phyloP scores from a whole-genome alignment of 805 yeast species.

The Scheffersomyces amazonensis region DNA sequence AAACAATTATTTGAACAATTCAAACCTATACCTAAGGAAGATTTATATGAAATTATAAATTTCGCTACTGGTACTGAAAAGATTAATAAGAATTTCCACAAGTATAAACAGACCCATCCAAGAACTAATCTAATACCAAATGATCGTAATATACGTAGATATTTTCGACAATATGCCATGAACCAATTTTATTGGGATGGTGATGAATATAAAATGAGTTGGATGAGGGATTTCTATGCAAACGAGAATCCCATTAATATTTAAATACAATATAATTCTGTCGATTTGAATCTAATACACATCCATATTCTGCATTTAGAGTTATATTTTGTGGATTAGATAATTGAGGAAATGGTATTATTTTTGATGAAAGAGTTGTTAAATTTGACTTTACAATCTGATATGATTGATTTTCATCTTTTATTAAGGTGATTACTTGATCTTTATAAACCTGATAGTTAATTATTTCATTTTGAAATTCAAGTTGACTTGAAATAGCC shows the following conservation, averaged over 20 bases:
- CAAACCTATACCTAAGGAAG: conserved; percentile 18
- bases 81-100: conserved; percentile 3
- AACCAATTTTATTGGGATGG: conserved; percentile 26
- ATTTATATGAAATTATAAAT: conserved; percentile 14
- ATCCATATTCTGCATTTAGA: conserved; percentile 19
- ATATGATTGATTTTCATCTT: background rate
- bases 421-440: background rate
- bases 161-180: conserved; percentile 24
- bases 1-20: conserved; percentile 15
- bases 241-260: conserved; percentile 1
- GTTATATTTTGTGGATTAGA: conserved; percentile 3
- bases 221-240: conserved; percentile 20
- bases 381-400: no score
- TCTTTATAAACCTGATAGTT: background rate
- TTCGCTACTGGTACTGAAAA: conserved; percentile 10
- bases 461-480: background rate
- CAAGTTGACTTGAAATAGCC: no score
- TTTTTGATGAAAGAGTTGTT: no score
- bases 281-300: conserved; percentile 38
- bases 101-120: conserved; percentile 2
- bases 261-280: conserved; percentile 36
- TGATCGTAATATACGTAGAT: conserved; percentile 24
- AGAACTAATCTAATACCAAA: conserved; percentile 24
- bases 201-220: conserved; percentile 16
- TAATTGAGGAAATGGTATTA: no score